Percentiles rank a stretch among this genome's conserved stretches.
phyloP scores from a whole-genome alignment of 441 rosid genomes.

The Isatis lusitanica region DNA sequence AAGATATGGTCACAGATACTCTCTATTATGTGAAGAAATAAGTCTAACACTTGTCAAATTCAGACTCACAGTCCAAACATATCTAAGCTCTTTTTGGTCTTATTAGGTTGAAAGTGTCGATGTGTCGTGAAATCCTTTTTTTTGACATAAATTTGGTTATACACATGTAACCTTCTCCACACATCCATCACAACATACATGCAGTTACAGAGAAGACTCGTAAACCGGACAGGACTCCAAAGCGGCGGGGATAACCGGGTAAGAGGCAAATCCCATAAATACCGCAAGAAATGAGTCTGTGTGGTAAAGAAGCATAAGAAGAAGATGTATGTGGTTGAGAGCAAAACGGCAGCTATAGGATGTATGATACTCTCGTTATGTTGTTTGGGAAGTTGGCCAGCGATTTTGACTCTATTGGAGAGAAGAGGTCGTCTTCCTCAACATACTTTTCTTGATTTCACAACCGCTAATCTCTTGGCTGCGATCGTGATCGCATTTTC shows the following conservation, averaged over 20 bases:
- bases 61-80: conserved; percentile 17
- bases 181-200: conserved; percentile 3
- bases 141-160: neutral
- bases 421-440: conserved; percentile 92
- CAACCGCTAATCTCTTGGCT: conserved; percentile 71
- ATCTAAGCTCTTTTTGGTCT: conserved; percentile 18
- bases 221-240: conserved; percentile 4
- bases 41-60: neutral
- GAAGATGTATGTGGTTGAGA: conserved; percentile 69
- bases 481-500: conserved; percentile 73
- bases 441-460: conserved; percentile 83
- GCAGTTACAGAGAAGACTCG: neutral
- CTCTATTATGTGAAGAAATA: neutral
- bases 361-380: conserved; percentile 79
- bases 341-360: conserved; percentile 81
- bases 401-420: conserved; percentile 72
- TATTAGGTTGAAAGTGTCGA: conserved; percentile 17
- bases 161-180: conserved; percentile 30
- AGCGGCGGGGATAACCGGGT: conserved; percentile 17
- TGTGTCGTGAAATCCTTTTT: conserved; percentile 18
- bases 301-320: neutral
- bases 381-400: conserved; percentile 90
- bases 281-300: neutral
- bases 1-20: neutral
- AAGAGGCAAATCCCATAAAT: conserved; percentile 26